These are phyloP conservation scores for Pezicula rhizophila DNA, from an alignment of 2,329 filamentous ascomycete species.

Conservation along the genomic window DNA sequence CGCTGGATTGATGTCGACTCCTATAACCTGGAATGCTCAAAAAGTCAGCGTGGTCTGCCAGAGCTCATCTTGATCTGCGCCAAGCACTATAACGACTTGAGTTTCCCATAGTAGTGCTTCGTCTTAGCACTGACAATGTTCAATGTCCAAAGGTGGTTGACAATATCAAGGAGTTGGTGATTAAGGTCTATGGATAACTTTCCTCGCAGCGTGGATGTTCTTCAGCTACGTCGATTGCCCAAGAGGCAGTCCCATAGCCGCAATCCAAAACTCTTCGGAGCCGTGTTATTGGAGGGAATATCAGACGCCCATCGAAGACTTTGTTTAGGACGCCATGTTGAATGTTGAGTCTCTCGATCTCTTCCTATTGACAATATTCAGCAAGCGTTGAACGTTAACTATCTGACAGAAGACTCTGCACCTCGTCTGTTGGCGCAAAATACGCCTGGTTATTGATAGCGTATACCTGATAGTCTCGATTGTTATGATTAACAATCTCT, in stretches of 20 bases:
- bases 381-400: neutral
- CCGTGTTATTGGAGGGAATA: conserved; percentile 61
- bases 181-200: conserved; percentile 15
- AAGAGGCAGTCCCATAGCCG: conserved; percentile 64
- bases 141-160: neutral
- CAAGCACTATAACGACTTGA: no score
- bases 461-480: conserved; percentile 62
- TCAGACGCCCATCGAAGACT: conserved; percentile 60
- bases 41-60: conserved; percentile 1
- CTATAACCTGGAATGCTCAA: conserved; percentile 51
- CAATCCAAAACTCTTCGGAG: conserved; percentile 62
- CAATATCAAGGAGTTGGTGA: no score
- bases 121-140: neutral
- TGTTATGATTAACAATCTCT: conserved; percentile 53
- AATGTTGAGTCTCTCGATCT: conserved; percentile 57
- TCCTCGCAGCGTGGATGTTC: conserved; percentile 61
- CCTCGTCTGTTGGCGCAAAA: conserved; percentile 67
- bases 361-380: conserved; percentile 43
- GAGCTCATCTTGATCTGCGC: conserved; percentile 4
- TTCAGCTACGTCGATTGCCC: conserved; percentile 64
- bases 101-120: no score
- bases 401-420: conserved; percentile 31
- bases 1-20: conserved; percentile 66
- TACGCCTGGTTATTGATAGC: conserved; percentile 59
- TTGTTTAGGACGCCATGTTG: conserved; percentile 57